Evolutionary conservation across 2,329 filamentous ascomycete species (phyloP).

Genomic region (Hypomyces rosellus): DNA sequence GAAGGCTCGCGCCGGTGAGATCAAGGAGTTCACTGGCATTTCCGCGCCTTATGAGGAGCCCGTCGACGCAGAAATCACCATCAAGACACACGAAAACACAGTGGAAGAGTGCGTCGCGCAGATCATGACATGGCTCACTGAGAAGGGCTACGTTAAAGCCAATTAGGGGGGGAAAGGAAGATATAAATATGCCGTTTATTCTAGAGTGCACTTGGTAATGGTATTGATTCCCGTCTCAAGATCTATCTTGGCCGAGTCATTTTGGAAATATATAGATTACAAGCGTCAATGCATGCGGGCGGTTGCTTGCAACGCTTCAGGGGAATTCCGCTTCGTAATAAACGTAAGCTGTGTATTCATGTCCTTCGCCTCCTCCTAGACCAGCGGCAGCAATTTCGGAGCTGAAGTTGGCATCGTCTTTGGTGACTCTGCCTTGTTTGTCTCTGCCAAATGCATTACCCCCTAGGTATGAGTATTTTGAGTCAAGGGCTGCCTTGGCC

Average conservation of each 20-base stretch:
- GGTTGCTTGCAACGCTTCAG: slow-evolving; percentile 16
- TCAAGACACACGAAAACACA: slow-evolving; percentile 72
- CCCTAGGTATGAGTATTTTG: slow-evolving; percentile 82
- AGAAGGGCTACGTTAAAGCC: slow-evolving; percentile 46
- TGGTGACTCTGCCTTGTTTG: slow-evolving; percentile 85
- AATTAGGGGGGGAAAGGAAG: background rate
- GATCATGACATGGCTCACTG: slow-evolving; percentile 74
- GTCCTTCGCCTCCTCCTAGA: slow-evolving; percentile 59
- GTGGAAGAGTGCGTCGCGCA: slow-evolving; percentile 84
- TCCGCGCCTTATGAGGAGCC: slow-evolving; percentile 93
- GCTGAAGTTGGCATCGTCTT: slow-evolving; percentile 75
- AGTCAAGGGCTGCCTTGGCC: slow-evolving; percentile 71
- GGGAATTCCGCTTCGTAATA: slow-evolving; percentile 90
- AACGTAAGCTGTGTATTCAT: slow-evolving; percentile 92
- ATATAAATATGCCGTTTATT: slow-evolving; percentile 8
- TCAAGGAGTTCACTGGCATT: slow-evolving; percentile 96
- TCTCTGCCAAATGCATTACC: slow-evolving; percentile 91
- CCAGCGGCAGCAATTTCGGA: slow-evolving; percentile 79
- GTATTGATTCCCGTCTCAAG: slow-evolving; percentile 12
- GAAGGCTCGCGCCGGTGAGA: slow-evolving; percentile 87
- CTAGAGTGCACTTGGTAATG: background rate
- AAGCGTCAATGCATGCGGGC: slow-evolving; percentile 21
- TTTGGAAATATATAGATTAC: slow-evolving; percentile 24
- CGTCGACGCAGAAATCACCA: slow-evolving; percentile 75
- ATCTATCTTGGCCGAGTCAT: slow-evolving; percentile 16